Percentiles rank a stretch among this genome's conserved stretches.
Evolutionary conservation across 805 yeast species (phyloP).

Genomic region (Jamesozyma hellenica): DNA sequence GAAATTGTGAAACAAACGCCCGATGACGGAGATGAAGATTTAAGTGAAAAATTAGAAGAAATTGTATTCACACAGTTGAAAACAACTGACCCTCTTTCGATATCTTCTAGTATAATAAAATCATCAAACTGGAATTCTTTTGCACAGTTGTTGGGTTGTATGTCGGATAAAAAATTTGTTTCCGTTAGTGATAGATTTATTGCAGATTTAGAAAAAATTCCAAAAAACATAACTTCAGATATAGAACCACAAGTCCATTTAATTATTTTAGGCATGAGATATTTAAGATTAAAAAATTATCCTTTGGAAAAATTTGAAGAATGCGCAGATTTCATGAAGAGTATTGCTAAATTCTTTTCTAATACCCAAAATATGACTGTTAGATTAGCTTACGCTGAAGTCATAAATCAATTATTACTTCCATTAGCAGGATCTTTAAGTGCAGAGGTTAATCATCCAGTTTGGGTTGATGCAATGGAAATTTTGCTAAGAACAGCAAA

Average conservation of each 20-base stretch:
- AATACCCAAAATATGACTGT: conserved; percentile 56
- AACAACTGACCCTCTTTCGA: conserved; percentile 69
- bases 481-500: conserved; percentile 43
- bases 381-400: conserved; percentile 75
- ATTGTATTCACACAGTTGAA: conserved; percentile 84
- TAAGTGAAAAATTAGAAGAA: conserved; percentile 79
- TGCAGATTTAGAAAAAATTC: conserved; percentile 81
- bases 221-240: conserved; percentile 40
- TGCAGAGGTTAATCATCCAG: conserved; percentile 93
- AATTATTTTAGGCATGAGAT: conserved; percentile 86
- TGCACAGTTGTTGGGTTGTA: conserved; percentile 79
- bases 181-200: conserved; percentile 90
- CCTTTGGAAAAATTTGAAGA: conserved; percentile 90
- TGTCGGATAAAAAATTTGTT: conserved; percentile 75
- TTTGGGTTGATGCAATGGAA: conserved; percentile 78
- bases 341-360: conserved; percentile 74
- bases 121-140: conserved; percentile 90
- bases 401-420: conserved; percentile 58
- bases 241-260: conserved; percentile 56
- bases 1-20: conserved; percentile 88
- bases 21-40: conserved; percentile 61
- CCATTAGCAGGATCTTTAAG: conserved; percentile 80
- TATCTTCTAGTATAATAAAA: conserved; percentile 61
- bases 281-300: conserved; percentile 63
- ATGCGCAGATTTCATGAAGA: conserved; percentile 79